These are phyloP conservation scores for Daldinia childiae DNA, from an alignment of 495 filamentous ascomycete genomes.

Conservation along the genomic window DNA sequence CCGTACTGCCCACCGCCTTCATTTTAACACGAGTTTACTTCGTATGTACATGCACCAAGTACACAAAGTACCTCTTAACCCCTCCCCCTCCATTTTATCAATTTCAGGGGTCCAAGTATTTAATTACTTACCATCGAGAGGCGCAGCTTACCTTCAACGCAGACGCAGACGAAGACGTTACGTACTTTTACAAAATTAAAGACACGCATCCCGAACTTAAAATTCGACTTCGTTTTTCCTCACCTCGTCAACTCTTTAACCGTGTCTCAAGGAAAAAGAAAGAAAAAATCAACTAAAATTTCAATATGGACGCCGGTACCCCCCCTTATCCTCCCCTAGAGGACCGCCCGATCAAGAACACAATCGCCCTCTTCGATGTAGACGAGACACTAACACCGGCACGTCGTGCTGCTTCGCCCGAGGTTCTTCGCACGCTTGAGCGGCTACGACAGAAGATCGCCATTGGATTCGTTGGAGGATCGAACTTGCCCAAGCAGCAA, in stretches of 20 bases:
- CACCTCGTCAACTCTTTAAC: not conserved
- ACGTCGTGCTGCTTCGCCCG: constrained; percentile 71
- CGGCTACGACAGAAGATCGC: constrained; percentile 85
- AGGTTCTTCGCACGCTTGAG: constrained; percentile 84
- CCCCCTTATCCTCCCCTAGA: constrained; percentile 74
- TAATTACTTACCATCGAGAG: constrained; percentile 7
- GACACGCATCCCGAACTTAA: not conserved
- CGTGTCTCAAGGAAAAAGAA: not conserved
- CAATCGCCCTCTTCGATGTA: constrained; percentile 92
- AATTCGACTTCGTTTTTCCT: not conserved
- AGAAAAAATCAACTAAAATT: not conserved
- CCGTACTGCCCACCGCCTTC: constrained; percentile 27
- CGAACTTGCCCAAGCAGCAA: constrained; percentile 90
- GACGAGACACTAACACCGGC: constrained; percentile 87
- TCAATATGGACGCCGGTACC: constrained; percentile 39
- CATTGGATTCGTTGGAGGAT: constrained; percentile 90
- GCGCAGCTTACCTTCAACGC: not conserved
- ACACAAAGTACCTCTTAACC: constrained; percentile 16
- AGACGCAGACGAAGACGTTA: no score
- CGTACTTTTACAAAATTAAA: not conserved
- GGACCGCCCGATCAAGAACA: constrained; percentile 85
- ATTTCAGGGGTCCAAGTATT: constrained; percentile 30
- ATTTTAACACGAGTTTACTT: constrained; percentile 9
- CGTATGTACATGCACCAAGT: constrained; percentile 2
- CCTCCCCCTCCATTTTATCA: constrained; percentile 16